Base-by-base conservation (phyloP, 2,329 filamentous ascomycete genomes). In the Colletotrichum spinosum region DNA sequence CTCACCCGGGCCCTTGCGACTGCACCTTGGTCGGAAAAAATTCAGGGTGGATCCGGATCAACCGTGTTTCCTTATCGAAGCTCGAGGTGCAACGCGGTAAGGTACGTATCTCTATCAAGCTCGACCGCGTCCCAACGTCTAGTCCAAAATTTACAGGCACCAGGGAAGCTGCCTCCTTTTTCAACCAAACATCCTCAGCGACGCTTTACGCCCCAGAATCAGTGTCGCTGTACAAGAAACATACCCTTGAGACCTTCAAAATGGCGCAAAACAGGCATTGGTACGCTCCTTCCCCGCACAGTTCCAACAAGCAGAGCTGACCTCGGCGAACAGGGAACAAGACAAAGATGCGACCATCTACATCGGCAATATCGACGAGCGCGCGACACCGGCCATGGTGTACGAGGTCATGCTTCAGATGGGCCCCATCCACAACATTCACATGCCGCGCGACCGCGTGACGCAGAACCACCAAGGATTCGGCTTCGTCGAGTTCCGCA, bases 341-440 rank as follows among this genome's bases (percentile, higher is more conserved):
- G 95, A 98, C 80, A 97, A 97, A 80, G 95, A 98, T 81, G 94
- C 94, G 72, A 98, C 96, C 46, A 92, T 98, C 77, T 99, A 99
- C 79, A 93, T 98, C 72, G 96, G 96, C 76, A 98, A 98, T 79
- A 93, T 99, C 74, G 96, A 99, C 82, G 96, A 99, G 84, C 93
- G 96, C 78, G 92, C 96, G 70, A 91, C 91, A 51, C 93, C 97
- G 76, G 90, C 91, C 72, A 87, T 97, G 71, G 89, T 99, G 71
- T 97, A 96, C 90, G 96, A 99, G 84, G 86, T 99, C 73, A 98
- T 98, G 94, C 90, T 97, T 60, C 96, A 99, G 83, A 94, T 94
- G 77, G 96, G 96, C 60, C 94, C 95, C 72, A 97, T 99, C 73
- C 93, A 97, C 76, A 98, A 98, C 80, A 95, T 99, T 69, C 96